phyloP scores from a whole-genome alignment of 331 rosid species.

The Malus hybrid region DNA sequence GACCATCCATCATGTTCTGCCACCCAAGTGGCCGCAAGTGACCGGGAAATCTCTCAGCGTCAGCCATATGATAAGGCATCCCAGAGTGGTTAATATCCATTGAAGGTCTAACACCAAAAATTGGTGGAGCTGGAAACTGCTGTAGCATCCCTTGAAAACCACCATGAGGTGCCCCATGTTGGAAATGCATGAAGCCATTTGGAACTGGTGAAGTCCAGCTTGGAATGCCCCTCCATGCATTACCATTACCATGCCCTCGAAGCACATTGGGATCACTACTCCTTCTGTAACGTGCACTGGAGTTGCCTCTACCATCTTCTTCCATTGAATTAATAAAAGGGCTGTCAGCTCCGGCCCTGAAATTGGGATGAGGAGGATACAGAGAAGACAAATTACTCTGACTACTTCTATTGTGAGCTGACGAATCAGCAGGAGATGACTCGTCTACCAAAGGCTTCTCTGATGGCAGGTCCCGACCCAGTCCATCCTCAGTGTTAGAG shows the following conservation, averaged over 20 bases:
- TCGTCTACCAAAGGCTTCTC: constrained; percentile 63
- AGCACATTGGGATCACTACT: constrained; percentile 57
- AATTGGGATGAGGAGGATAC: constrained; percentile 53
- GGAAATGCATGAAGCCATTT: constrained; percentile 87
- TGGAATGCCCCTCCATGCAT: constrained; percentile 78
- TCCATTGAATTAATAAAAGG: constrained; percentile 67
- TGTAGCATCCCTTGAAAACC: constrained; percentile 81
- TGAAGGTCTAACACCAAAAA: constrained; percentile 77
- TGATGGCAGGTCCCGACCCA: constrained; percentile 36
- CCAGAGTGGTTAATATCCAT: constrained; percentile 76
- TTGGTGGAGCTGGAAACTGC: constrained; percentile 68
- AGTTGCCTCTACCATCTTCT: constrained; percentile 69
- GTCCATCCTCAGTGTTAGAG: constrained; percentile 52
- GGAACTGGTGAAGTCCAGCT: constrained; percentile 75
- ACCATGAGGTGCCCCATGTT: constrained; percentile 78
- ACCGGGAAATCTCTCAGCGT: constrained; percentile 76
- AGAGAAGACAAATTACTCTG: constrained; percentile 52
- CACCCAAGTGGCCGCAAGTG: constrained; percentile 85
- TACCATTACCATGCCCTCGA: constrained; percentile 57
- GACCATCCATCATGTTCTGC: constrained; percentile 78
- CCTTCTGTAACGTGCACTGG: constrained; percentile 64
- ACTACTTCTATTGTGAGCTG: constrained; percentile 46
- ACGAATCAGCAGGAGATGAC: constrained; percentile 54
- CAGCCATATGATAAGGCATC: constrained; percentile 74
- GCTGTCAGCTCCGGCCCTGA: constrained; percentile 65